These are phyloP conservation scores for Cercospora sojina DNA, from an alignment of 2,329 filamentous ascomycete species.

Conservation along the genomic window DNA sequence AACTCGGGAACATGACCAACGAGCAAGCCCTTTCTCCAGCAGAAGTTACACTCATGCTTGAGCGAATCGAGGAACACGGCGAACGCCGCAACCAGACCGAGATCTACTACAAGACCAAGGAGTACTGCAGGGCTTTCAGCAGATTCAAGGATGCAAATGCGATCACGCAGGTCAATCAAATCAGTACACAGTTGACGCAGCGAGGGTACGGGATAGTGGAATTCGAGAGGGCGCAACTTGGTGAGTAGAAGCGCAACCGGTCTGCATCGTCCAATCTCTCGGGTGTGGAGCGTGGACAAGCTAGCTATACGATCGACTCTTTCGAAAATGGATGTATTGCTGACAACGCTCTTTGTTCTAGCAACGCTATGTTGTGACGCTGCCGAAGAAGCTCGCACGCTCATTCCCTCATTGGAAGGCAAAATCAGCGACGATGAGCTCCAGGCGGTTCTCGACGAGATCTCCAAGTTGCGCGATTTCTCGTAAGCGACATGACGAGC, in stretches of 20 bases:
- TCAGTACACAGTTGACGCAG: conserved; percentile 57
- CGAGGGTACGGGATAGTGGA: conserved; percentile 51
- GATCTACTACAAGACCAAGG: conserved; percentile 50
- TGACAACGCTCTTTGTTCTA: conserved; percentile 41
- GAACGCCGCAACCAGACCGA: conserved; percentile 56
- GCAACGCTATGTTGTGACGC: conserved; percentile 89
- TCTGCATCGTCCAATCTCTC: not conserved
- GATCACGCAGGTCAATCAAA: conserved; percentile 70
- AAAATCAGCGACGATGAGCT: conserved; percentile 91
- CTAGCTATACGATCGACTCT: not conserved
- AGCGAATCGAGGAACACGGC: conserved; percentile 61
- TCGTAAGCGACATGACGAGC: conserved; percentile 15
- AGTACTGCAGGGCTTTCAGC: conserved; percentile 77
- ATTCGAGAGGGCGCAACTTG: conserved; percentile 91
- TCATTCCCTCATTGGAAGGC: conserved; percentile 83
- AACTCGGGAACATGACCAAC: conserved; percentile 89
- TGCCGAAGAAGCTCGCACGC: conserved; percentile 91
- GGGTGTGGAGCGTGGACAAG: not conserved
- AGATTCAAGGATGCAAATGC: conserved; percentile 94
- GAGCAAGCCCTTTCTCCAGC: conserved; percentile 90
- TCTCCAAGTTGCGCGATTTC: conserved; percentile 70
- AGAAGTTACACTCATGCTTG: conserved; percentile 88
- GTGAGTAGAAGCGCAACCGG: conserved; percentile 49
- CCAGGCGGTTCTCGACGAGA: conserved; percentile 83
- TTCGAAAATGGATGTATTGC: not conserved